These are phyloP conservation scores for Aristolochia contorta DNA, from an alignment of 164 flowering plant genomes.

Conservation along the genomic window DNA sequence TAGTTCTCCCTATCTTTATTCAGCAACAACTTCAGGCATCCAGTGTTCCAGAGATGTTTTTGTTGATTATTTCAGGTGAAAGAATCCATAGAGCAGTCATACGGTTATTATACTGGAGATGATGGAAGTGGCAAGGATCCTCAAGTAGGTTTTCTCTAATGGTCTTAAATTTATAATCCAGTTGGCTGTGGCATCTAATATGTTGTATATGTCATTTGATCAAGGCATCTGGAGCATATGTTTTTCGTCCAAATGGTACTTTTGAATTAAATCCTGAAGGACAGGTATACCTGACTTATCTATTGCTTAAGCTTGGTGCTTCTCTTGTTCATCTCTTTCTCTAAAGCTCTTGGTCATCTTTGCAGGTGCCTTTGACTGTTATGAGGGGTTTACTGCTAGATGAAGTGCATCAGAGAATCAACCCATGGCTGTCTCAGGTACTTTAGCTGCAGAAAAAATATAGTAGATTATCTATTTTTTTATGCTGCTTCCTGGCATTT, in stretches of 20 bases:
- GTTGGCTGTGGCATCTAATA: not conserved
- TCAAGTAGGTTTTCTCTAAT: constrained; percentile 37
- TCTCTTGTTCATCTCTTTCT: not conserved
- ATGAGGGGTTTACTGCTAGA: constrained; percentile 64
- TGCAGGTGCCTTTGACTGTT: constrained; percentile 58
- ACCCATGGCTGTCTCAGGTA: constrained; percentile 85
- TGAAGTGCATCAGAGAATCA: constrained; percentile 76
- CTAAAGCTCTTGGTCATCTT: constrained; percentile 1
- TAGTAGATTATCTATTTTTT: not conserved
- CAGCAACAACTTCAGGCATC: not conserved
- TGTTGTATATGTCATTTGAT: constrained; percentile 10
- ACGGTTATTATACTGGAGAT: constrained; percentile 51
- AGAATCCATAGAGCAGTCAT: constrained; percentile 47
- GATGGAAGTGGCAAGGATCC: constrained; percentile 61
- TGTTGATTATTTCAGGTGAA: constrained; percentile 35
- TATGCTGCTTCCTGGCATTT: not conserved
- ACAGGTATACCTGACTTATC: constrained; percentile 29
- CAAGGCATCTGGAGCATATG: constrained; percentile 95
- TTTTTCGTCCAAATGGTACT: constrained; percentile 91
- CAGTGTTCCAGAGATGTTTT: not conserved
- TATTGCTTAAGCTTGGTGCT: not conserved
- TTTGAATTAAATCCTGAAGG: constrained; percentile 37
- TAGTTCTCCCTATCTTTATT: no score
- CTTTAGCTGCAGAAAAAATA: not conserved
- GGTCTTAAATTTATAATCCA: no score